These are phyloP conservation scores for Trichoderma sp. DNA, from an alignment of 2,329 filamentous ascomycete genomes.

Conservation along the genomic window DNA sequence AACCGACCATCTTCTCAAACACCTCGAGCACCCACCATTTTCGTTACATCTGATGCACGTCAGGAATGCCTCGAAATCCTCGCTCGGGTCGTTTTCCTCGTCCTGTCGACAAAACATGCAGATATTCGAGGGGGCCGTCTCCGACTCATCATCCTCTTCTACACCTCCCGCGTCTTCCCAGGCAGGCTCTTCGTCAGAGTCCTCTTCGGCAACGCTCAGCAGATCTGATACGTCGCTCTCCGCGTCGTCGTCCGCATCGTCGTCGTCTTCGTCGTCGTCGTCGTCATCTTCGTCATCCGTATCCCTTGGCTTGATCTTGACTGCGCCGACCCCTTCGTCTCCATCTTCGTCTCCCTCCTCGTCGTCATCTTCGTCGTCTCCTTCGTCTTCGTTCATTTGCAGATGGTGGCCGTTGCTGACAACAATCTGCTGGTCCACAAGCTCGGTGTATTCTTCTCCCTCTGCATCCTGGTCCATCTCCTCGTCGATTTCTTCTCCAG, in stretches of 20 bases:
- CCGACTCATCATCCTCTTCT: slow-evolving; percentile 60
- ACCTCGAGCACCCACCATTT: slow-evolving; percentile 63
- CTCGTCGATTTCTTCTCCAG: slow-evolving; percentile 48
- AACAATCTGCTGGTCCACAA: slow-evolving; percentile 36
- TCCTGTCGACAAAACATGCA: slow-evolving; percentile 79
- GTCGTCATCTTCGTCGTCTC: slow-evolving; percentile 31
- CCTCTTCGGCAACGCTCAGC: slow-evolving; percentile 55
- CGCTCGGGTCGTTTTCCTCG: slow-evolving; percentile 79
- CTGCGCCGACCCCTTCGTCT: slow-evolving; percentile 59
- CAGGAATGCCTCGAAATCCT: slow-evolving; percentile 79
- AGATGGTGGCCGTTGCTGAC: slow-evolving; percentile 31
- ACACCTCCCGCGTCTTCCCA: slow-evolving; percentile 62
- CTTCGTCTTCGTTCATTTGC: slow-evolving; percentile 32
- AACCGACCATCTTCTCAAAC: neutral
- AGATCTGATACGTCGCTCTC: slow-evolving; percentile 53
- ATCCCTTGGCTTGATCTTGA: slow-evolving; percentile 58
- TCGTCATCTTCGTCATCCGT: slow-evolving; percentile 47
- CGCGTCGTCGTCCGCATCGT: slow-evolving; percentile 45
- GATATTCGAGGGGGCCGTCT: slow-evolving; percentile 50
- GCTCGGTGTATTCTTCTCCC: slow-evolving; percentile 47
- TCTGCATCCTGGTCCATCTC: slow-evolving; percentile 39
- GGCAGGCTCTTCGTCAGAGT: slow-evolving; percentile 50
- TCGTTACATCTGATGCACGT: slow-evolving; percentile 77
- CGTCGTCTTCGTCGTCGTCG: slow-evolving; percentile 42
- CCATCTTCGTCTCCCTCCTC: slow-evolving; percentile 44